Conservation (phyloP, 2,329 filamentous ascomycete genomes). For the Monilinia vaccinii-corymbosi region DNA sequence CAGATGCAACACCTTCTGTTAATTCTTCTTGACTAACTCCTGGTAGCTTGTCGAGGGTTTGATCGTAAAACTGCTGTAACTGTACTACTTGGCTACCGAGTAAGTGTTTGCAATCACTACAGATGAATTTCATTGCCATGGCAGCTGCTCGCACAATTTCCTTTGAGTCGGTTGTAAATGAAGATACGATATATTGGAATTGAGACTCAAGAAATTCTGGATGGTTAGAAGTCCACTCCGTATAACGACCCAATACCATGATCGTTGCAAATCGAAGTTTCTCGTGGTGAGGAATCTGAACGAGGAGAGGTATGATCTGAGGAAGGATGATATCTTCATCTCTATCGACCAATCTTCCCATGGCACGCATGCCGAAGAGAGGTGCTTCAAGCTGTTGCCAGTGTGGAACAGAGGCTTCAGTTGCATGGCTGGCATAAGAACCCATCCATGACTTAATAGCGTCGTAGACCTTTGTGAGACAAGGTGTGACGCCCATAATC, state of each 20-base stretch:
- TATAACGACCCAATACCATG: constrained; percentile 94
- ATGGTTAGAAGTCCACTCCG: constrained; percentile 93
- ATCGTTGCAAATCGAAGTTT: constrained; percentile 98
- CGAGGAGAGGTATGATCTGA: constrained; percentile 84
- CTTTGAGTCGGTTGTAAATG: constrained; percentile 78
- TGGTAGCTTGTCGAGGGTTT: constrained; percentile 78
- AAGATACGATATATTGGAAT: constrained; percentile 90
- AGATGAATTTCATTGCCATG: constrained; percentile 93
- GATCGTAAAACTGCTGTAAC: constrained; percentile 86
- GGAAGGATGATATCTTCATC: constrained; percentile 82
- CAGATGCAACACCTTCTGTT: constrained; percentile 87
- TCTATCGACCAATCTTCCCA: constrained; percentile 90
- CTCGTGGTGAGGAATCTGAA: constrained; percentile 90
- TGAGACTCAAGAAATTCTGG: constrained; percentile 87
- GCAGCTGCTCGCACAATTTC: constrained; percentile 90
- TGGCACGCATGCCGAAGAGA: constrained; percentile 87
- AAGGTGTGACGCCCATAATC: constrained; percentile 88
- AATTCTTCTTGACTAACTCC: constrained; percentile 87
- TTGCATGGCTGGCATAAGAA: constrained; percentile 68
- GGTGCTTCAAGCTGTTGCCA: constrained; percentile 97
- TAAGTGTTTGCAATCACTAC: constrained; percentile 83
- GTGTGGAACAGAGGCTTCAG: constrained; percentile 67
- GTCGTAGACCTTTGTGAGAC: constrained; percentile 77
- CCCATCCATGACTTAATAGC: constrained; percentile 84
- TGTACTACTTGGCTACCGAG: constrained; percentile 76